These are phyloP conservation scores for Gossypium stocksii DNA, from an alignment of 345 rosid species.

Conservation along the genomic window DNA sequence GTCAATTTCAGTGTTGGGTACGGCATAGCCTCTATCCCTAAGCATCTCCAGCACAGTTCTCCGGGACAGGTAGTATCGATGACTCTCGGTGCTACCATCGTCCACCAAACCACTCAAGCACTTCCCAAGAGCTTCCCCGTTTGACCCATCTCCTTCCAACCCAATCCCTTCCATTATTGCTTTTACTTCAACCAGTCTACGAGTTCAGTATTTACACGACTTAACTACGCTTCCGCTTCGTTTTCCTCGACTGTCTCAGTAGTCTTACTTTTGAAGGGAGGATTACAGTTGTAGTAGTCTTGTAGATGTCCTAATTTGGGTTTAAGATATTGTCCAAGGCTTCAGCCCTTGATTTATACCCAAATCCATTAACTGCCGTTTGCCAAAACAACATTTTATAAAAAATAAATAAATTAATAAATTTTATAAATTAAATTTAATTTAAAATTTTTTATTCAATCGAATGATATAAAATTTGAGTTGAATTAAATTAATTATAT, in stretches of 20 bases:
- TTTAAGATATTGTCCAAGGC: not conserved
- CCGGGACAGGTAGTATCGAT: conserved; percentile 63
- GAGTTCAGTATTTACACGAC: not conserved
- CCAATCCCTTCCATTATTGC: conserved; percentile 23
- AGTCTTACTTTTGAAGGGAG: not conserved
- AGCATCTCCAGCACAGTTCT: conserved; percentile 80
- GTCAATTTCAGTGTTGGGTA: conserved; percentile 52
- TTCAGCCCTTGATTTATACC: too few relatives aligned
- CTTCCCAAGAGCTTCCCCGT: conserved; percentile 16
- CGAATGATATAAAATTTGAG: too few relatives aligned
- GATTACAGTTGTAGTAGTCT: not conserved
- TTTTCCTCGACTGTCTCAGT: not conserved
- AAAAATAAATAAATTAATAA: too few relatives aligned
- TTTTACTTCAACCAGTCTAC: not conserved
- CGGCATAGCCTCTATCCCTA: conserved; percentile 69
- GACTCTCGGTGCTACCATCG: conserved; percentile 59
- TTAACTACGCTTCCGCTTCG: not conserved
- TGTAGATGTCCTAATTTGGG: not conserved
- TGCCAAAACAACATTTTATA: too few relatives aligned
- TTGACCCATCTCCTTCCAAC: conserved; percentile 16
- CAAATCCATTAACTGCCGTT: too few relatives aligned
- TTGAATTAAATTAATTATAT: too few relatives aligned
- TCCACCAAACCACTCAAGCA: conserved; percentile 60
- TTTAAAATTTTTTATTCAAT: too few relatives aligned
- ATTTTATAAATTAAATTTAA: too few relatives aligned